Evolutionary conservation across 306 rosid species (phyloP), one percentile per base, ranked within the genome.

Genomic region (Quercus wislizeni): DNA sequence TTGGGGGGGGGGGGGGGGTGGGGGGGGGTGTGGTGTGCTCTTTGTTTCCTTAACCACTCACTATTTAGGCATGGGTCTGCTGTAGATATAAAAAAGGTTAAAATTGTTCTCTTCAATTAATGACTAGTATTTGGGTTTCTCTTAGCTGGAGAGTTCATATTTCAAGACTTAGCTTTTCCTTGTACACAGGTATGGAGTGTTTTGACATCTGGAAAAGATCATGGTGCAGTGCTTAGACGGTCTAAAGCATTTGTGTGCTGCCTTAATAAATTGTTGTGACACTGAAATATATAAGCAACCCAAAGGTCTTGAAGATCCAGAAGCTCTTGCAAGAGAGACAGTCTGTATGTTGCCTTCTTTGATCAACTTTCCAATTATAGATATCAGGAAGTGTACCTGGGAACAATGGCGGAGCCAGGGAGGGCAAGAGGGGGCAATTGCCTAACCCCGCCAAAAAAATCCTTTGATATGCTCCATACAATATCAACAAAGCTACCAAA

Each of bases 181-280:
- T 77, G 58, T 76, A 81, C 65, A 65, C 85, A 92, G 97, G 95
- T 90, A 92, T 92, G 95, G 93, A 79, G 90, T 87, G 89, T 86
- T 90, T 88, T 89, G 97, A 82, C 81, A 55, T 79, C 89, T 69
- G 73, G 83, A 80, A 85, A 87, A 87, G 85, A 92, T 82, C 89
- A 92, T 92, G 97, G 85, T 92, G 84, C 92, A 88, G 88, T 92
- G 91, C 92, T 75, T 92, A 87, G 97, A 90, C 81, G 89, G 95
- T 76, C 35, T 92, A 75, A 90, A 90, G 93, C 91, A 83, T 86
- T 87, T 90, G 59, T 92, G 89, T 81, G 86, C 85, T 80, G 13
- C 86, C 79, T 46, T 92, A 73, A 25, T 86, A 18, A 86, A 73
- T 79, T 92, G 92, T 82, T 90, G 95, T 30, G 88, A 86, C 41